Evolutionary conservation across 2,329 filamentous ascomycete species (phyloP), one percentile per base, ranked within the genome.

Genomic region (Stagonosporopsis rhizophila): DNA sequence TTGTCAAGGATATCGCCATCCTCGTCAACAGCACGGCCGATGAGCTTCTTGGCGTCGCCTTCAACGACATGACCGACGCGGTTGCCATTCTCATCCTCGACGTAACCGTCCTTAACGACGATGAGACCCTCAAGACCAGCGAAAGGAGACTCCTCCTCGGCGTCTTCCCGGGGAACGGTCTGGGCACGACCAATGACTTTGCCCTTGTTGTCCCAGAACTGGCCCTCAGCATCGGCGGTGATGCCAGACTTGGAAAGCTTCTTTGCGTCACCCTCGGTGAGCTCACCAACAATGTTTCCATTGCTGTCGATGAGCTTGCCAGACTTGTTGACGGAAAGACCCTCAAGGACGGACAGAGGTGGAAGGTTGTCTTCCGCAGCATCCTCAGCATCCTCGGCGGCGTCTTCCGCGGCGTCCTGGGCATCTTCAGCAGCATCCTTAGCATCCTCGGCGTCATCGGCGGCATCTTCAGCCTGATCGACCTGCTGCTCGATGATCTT

Each of bases 151-250:
- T 83, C 81, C 52, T 83, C 79, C 45, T 82, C 80, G 1, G 68
- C 67, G 2, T 81, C 78, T 49, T 82, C 80, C 56, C 75, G 66
- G 17, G 77, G 70, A 15, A 82, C 67, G 30, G 80, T 82, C 68
- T 81, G 71, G 37, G 80, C 80, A 45, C 79, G 78, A 44, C 80
- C 80, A 52, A 82, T 82, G 65, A 82, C 78, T 35, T 81, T 77
- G 61, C 80, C 80, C 73, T 82, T 82, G 77, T 77, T 80, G 74
- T 82, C 80, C 80, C 80, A 82, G 76, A 82, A 82, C 55, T 82
- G 79, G 30, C 80, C 80, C 61, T 82, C 73, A 32, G 71, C 75
- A 57, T 82, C 80, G 61, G 64, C 66, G 37, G 77, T 78, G 52
- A 76, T 64, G 44, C 79, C 79, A 59, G 75, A 74, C 72, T 81